Evolutionary conservation across 345 rosid genomes (phyloP).

Genomic region (Anastatica hierochuntica): DNA sequence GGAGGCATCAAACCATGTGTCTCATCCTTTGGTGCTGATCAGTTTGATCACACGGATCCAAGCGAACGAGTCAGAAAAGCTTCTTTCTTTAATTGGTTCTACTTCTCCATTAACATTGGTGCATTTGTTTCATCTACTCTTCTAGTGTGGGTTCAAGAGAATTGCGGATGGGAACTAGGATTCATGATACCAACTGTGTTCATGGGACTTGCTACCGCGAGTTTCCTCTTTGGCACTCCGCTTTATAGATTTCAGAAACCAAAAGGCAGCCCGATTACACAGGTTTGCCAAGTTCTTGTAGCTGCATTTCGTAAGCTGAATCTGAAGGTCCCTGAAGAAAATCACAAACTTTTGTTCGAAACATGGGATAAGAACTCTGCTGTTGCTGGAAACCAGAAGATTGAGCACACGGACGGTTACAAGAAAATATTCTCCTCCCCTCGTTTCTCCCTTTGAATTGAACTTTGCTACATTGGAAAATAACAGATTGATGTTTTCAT

Average conservation of each 20-base stretch:
- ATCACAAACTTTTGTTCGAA: conserved; percentile 23
- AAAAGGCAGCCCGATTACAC: conserved; percentile 42
- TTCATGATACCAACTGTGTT: conserved; percentile 45
- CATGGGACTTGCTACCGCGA: conserved; percentile 39
- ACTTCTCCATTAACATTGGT: conserved; percentile 40
- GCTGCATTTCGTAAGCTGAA: conserved; percentile 29
- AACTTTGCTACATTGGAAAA: not conserved
- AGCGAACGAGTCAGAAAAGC: conserved; percentile 35
- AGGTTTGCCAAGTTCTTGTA: conserved; percentile 38
- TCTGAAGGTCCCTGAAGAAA: conserved; percentile 23
- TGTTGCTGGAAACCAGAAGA: conserved; percentile 36
- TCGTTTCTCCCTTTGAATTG: conserved; percentile 25
- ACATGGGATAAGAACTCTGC: conserved; percentile 22
- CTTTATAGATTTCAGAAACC: conserved; percentile 42
- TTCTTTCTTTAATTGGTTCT: conserved; percentile 55
- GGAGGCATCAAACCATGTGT: conserved; percentile 60
- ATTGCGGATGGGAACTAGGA: conserved; percentile 48
- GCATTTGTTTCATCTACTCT: conserved; percentile 45
- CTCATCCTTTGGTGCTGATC: conserved; percentile 54
- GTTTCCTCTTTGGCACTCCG: conserved; percentile 39
- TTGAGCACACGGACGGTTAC: conserved; percentile 28
- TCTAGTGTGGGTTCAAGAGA: conserved; percentile 49
- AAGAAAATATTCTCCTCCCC: conserved; percentile 21
- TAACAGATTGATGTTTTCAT: conserved; percentile 30
- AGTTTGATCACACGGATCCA: conserved; percentile 39